Evolutionary conservation across 208 protist genomes (phyloP), one percentile per base, ranked within the genome.

Genomic region (Leishmania tarentolae): DNA sequence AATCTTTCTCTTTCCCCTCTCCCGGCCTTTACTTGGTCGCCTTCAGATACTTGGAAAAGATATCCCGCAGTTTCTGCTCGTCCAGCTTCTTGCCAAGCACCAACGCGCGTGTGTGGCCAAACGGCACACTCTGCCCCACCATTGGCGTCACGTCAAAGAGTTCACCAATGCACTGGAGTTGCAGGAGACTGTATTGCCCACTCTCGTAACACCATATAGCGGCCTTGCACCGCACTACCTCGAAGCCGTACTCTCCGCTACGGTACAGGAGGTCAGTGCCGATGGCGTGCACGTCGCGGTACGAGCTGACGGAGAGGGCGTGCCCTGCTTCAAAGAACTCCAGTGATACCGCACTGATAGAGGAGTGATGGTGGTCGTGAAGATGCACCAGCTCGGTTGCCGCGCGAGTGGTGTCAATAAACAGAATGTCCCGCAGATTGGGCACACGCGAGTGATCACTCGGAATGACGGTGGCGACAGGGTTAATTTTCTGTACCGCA

Each of bases 201-300:
- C 80, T 56, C 53, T 83, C 77, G 75, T 84, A 90, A 78, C 91
- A 74, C 94, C 94, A 97, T 24, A 97, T 83, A n/a, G 94, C 94
- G 9, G 94, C 94, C 80, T 97, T 97, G 87, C 92, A 97, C 35
- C 94, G 93, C 68, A 97, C 86, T 72, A 96, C 93, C 75, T 97
- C 94, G 74, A 94, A 96, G 17, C 85, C 85, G 46, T 88, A 77
- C 65, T 95, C 87, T 70, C 93, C 90, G 28, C 81, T 65, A 28
- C 84, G 85, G 84, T 97, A 97, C 24, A 97, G 82, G 50, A 97
- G 81, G 44, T 94, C 89, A 31, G 86, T 89, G 80, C 92, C 95
- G 56, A 97, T 93, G 66, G 83, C 70, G 74, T 97, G 89, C 6
- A 96, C 86, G 63, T 92, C 92, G 53, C 82, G 79, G 28, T 61